Conservation (phyloP, 2,329 filamentous ascomycete species). For the Ascochyta rabiei region DNA sequence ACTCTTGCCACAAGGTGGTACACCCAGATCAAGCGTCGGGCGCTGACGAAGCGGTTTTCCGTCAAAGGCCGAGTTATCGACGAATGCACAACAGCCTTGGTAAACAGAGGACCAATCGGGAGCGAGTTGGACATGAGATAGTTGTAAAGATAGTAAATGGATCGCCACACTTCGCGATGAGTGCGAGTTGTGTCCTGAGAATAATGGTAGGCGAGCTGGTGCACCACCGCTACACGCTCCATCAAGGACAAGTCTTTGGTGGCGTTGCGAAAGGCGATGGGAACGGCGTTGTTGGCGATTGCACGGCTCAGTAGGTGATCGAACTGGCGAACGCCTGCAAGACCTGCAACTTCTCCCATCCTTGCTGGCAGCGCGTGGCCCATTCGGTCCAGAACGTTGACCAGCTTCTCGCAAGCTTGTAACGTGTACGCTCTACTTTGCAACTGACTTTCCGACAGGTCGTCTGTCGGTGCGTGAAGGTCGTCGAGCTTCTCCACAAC, state of each 20-base stretch:
- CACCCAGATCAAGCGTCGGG: constrained; percentile 38
- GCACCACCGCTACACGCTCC: constrained; percentile 30
- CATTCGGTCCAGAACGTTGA: constrained; percentile 11
- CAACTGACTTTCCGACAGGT: not conserved
- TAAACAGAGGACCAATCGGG: constrained; percentile 38
- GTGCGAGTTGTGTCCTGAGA: constrained; percentile 33
- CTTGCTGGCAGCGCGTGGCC: constrained; percentile 1
- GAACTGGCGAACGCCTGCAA: constrained; percentile 30
- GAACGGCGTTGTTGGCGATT: constrained; percentile 27
- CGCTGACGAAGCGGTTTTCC: constrained; percentile 38
- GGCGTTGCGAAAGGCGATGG: constrained; percentile 28
- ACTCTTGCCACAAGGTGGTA: constrained; percentile 35
- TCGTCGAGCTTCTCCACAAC: not conserved
- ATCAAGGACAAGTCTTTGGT: constrained; percentile 19
- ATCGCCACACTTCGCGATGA: constrained; percentile 29
- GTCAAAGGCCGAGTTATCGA: constrained; percentile 34
- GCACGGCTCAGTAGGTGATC: constrained; percentile 35
- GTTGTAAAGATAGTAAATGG: constrained; percentile 36
- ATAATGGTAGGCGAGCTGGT: constrained; percentile 44
- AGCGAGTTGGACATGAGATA: constrained; percentile 30
- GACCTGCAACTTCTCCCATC: constrained; percentile 2
- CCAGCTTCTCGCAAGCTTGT: constrained; percentile 16
- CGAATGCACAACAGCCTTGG: constrained; percentile 33
- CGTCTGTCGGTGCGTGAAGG: not conserved
- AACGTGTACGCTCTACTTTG: not conserved